Percentiles rank a stretch among this genome's conserved stretches.
phyloP scores from a whole-genome alignment of 129 eudicot species.

The Solidago caesia region DNA sequence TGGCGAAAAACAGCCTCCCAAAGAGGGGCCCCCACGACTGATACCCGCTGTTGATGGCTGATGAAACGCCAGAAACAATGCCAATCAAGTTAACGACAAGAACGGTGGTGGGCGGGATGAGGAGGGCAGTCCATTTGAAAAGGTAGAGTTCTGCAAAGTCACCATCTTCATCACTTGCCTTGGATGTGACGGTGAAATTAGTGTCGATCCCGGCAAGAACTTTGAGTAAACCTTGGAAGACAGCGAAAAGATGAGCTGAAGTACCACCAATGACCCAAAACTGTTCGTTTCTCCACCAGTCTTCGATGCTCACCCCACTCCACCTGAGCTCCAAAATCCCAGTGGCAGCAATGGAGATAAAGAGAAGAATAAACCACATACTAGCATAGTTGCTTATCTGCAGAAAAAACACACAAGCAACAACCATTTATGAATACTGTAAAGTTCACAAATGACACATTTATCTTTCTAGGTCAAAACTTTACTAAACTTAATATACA shows the following conservation, averaged over 20 bases:
- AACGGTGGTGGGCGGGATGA: conserved; percentile 86
- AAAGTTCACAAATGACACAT: neutral
- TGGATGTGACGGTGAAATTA: conserved; percentile 83
- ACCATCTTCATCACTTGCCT: conserved; percentile 79
- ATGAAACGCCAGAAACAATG: conserved; percentile 67
- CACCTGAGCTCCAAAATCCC: conserved; percentile 84
- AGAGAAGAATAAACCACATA: conserved; percentile 81
- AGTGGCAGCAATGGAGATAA: conserved; percentile 66
- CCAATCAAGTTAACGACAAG: conserved; percentile 71
- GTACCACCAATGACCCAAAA: conserved; percentile 95
- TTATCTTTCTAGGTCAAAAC: conserved; percentile 2
- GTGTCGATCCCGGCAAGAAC: conserved; percentile 87
- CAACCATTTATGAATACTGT: neutral
- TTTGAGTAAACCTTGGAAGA: conserved; percentile 80
- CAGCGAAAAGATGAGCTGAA: conserved; percentile 81
- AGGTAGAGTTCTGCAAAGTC: conserved; percentile 74
- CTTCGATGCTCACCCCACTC: conserved; percentile 82
- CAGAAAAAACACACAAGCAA: conserved; percentile 8
- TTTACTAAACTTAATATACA: neutral
- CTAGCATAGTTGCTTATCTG: conserved; percentile 94
- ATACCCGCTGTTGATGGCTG: conserved; percentile 76
- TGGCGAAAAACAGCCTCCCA: conserved; percentile 66
- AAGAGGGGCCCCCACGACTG: conserved; percentile 87
- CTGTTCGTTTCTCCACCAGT: conserved; percentile 93
- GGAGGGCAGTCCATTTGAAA: conserved; percentile 82